These are phyloP conservation scores for Myxozyma sirexii DNA, from an alignment of 805 yeast species.

Conservation along the genomic window DNA sequence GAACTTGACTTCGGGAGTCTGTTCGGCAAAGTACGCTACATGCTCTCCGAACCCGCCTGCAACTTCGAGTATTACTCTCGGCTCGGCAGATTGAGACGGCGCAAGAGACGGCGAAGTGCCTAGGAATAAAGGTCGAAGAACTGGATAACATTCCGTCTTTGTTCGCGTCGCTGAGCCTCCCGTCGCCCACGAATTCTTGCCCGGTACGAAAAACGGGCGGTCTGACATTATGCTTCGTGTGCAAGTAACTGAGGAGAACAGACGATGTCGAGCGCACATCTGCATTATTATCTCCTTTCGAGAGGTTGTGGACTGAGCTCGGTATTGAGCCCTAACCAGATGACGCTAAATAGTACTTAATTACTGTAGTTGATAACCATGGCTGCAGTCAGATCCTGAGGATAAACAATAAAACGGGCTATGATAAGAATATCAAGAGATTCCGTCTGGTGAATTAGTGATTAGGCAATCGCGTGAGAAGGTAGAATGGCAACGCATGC, in stretches of 20 bases:
- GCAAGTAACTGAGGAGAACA: neutral
- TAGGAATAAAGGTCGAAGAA: conserved; percentile 13
- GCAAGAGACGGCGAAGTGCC: conserved; percentile 2
- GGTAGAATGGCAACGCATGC: no score
- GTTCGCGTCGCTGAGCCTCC: conserved; percentile 33
- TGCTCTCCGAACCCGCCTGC: conserved; percentile 34
- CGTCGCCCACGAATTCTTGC: conserved; percentile 31
- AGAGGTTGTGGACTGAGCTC: neutral
- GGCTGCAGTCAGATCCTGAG: no score
- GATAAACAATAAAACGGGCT: no score
- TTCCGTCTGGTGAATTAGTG: no score
- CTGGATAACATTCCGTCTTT: conserved; percentile 23
- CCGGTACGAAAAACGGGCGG: conserved; percentile 16
- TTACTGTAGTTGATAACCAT: neutral
- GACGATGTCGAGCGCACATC: neutral
- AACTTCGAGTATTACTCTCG: conserved; percentile 21
- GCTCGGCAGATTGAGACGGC: neutral
- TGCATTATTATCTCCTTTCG: no score
- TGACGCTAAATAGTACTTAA: no score
- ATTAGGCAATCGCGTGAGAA: no score
- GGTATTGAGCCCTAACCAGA: conserved; percentile 2
- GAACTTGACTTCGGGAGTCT: conserved; percentile 19
- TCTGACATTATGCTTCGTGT: neutral
- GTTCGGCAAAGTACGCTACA: conserved; percentile 24
- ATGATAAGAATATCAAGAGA: no score